Percentiles rank a stretch among this genome's conserved stretches.
Evolutionary conservation across 768 basidiomycete genomes (phyloP).

Genomic region (Leccinum boreale): DNA sequence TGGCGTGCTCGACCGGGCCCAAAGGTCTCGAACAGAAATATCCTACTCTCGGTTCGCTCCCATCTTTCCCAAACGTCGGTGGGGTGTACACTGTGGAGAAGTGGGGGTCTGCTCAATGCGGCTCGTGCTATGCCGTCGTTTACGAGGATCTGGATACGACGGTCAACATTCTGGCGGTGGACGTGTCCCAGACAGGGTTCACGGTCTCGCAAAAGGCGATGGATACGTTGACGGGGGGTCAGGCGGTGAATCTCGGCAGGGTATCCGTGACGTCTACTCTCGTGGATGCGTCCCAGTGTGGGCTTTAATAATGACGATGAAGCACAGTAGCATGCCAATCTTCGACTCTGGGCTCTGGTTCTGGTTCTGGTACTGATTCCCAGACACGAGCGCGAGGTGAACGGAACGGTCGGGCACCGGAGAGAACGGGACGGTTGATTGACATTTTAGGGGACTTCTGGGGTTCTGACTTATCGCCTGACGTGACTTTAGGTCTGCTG

Average conservation of each 20-base stretch:
- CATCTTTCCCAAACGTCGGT: slow-evolving; percentile 37
- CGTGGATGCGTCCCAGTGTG: neutral
- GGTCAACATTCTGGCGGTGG: slow-evolving; percentile 54
- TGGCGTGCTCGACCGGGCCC: slow-evolving; percentile 38
- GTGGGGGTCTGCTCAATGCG: slow-evolving; percentile 27
- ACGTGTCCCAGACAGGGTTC: slow-evolving; percentile 43
- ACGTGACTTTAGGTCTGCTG: neutral
- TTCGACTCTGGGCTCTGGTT: neutral
- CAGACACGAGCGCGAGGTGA: neutral
- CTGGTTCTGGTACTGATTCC: neutral
- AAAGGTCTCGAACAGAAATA: slow-evolving; percentile 37
- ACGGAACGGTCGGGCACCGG: neutral
- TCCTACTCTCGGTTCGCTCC: slow-evolving; percentile 37
- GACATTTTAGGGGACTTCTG: neutral
- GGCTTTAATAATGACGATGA: neutral
- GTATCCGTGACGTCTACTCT: slow-evolving; percentile 14
- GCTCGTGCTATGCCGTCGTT: slow-evolving; percentile 30
- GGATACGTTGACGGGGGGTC: slow-evolving; percentile 19
- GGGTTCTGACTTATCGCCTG: neutral
- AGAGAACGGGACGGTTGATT: neutral
- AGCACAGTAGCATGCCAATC: neutral
- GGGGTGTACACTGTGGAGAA: slow-evolving; percentile 22
- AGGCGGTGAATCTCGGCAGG: slow-evolving; percentile 15
- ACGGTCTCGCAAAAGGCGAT: slow-evolving; percentile 31
- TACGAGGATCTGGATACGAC: slow-evolving; percentile 32